Evolutionary conservation across 306 rosid species (phyloP).

Genomic region (Alnus rubra): DNA sequence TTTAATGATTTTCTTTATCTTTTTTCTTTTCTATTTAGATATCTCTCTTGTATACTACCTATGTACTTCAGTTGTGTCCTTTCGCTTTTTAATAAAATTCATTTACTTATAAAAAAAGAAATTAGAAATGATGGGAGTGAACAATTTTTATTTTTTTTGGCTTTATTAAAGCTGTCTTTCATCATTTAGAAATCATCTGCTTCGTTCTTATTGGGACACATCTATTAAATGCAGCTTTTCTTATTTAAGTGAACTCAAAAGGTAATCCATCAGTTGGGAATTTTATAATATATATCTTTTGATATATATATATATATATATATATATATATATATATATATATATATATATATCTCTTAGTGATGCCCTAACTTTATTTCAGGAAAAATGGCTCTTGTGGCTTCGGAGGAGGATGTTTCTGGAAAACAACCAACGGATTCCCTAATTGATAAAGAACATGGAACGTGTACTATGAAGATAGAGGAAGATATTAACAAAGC

Average conservation of each 20-base stretch:
- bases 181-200: neutral
- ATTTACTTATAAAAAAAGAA: too few relatives aligned
- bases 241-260: neutral
- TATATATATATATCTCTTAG: too few relatives aligned
- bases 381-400: neutral
- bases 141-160: too few relatives aligned
- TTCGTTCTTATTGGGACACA: neutral
- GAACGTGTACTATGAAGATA: neutral
- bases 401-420: neutral
- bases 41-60: too few relatives aligned
- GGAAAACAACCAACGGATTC: neutral
- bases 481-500: neutral
- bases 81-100: too few relatives aligned
- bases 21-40: too few relatives aligned
- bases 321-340: too few relatives aligned
- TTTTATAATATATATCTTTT: too few relatives aligned
- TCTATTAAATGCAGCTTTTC: neutral
- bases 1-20: too few relatives aligned
- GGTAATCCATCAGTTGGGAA: neutral
- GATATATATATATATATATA: too few relatives aligned
- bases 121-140: neutral
- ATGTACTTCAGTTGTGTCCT: too few relatives aligned
- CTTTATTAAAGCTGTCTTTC: neutral
- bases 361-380: neutral
- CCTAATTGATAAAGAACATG: neutral